Evolutionary conservation across 768 basidiomycete genomes (phyloP), one percentile per base, ranked within the genome.

Genomic region (Rhodosporidiobolus sp.): DNA sequence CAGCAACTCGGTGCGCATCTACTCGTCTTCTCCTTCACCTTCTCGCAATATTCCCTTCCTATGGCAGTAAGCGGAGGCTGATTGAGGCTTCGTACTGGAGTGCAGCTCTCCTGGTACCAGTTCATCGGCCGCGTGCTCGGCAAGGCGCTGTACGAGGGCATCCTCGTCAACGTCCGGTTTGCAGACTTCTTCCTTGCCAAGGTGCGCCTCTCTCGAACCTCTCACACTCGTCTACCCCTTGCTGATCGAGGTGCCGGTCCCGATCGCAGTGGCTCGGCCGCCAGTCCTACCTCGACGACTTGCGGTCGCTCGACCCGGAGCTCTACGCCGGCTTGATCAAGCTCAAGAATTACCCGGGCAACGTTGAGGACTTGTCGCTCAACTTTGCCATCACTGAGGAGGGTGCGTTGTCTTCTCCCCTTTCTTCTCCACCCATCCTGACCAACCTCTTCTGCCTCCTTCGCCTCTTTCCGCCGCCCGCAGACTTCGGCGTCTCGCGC

Each of bases 121-220:
- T 94, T 95, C 81, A 90, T 97, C 70, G 96, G 96, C 0, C 85
- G 92, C 3, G 91, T 99, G 28, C 84, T 99, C 2, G 95, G 95
- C 9, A 98, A 98, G 80, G 96, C 95, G 0, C 84, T 99, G 79
- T 98, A 99, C 77, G 92, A 97, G 64, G 94, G 94, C 1, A 96
- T 98, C 57, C 84, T 99, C 12, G 88, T 95, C 24, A 93, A 97
- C 74, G 92, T 97, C 4, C 90, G 90, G 0, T 98, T 98, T 80
- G 94, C 96, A 6, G 87, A 88, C 4, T 99, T 98, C 84, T 98
- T 98, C 85, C 84, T 96, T 65, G 87, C 90, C 12, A 94, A 92
- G 63, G 72, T 85, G 88, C 89, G 66, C 19, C 17, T 3, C 48
- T 24, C 45, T 22, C 22, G 52, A 12, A 22, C 14, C 26, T 28